Conservation (phyloP, 163 green algal species). For the Chlamydomonas reinhardtii region DNA sequence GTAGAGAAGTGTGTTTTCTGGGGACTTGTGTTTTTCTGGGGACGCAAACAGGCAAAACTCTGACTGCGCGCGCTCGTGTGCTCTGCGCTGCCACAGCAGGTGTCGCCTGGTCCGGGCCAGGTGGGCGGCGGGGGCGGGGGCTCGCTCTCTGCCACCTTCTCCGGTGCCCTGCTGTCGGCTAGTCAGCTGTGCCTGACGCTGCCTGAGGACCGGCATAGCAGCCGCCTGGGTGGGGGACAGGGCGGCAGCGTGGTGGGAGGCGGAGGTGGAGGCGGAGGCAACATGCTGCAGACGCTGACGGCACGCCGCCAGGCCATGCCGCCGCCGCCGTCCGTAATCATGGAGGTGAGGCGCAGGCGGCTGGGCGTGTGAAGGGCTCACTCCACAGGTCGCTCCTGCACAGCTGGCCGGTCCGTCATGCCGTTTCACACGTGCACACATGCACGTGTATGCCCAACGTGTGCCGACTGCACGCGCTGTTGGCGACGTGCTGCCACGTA, state of each 20-base stretch:
- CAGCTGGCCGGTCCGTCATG: too few species aligned
- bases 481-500: too few species aligned
- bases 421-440: too few species aligned
- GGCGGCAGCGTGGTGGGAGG: background rate
- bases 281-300: slow-evolving; percentile 29
- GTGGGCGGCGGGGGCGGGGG: background rate
- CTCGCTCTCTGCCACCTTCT: slow-evolving; percentile 16
- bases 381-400: too few species aligned
- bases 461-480: too few species aligned
- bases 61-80: too few species aligned
- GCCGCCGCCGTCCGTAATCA: slow-evolving; percentile 10
- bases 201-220: slow-evolving; percentile 8
- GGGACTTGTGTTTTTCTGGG: too few species aligned
- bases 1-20: too few species aligned
- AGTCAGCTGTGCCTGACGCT: background rate
- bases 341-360: background rate
- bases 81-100: too few species aligned
- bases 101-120: too few species aligned
- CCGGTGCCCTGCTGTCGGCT: background rate
- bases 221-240: background rate
- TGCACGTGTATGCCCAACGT: too few species aligned
- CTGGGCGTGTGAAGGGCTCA: background rate
- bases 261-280: background rate
- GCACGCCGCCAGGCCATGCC: slow-evolving; percentile 14
- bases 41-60: too few species aligned